Percentiles rank a stretch among this genome's conserved stretches.
These are phyloP conservation scores for Orobanche coerulescens DNA, from an alignment of 257 asterid genomes.

Conservation along the genomic window DNA sequence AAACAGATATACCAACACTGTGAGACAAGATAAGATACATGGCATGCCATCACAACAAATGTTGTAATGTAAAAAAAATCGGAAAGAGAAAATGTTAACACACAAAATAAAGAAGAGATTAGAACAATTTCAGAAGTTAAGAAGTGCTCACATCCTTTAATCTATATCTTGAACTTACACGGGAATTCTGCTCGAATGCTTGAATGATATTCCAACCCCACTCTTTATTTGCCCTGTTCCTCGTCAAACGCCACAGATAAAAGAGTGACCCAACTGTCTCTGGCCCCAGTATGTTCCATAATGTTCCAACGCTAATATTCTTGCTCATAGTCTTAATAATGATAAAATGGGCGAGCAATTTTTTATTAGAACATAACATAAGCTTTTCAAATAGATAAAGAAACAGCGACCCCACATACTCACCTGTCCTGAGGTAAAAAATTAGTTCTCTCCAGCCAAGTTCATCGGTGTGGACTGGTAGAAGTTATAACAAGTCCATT, in stretches of 20 bases:
- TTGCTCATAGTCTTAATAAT: slow-evolving; percentile 73
- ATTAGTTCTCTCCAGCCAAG: slow-evolving; percentile 98
- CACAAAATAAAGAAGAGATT: neutral
- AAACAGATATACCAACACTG: neutral
- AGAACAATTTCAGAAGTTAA: neutral
- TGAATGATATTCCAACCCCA: slow-evolving; percentile 99
- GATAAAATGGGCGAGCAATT: slow-evolving; percentile 11
- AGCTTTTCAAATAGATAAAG: slow-evolving; percentile 8
- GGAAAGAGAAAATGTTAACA: neutral
- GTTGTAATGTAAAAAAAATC: neutral
- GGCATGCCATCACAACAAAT: neutral
- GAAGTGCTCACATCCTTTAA: slow-evolving; percentile 78
- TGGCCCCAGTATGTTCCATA: slow-evolving; percentile 99
- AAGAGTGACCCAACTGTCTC: slow-evolving; percentile 99
- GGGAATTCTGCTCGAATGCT: slow-evolving; percentile 97
- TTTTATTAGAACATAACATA: neutral
- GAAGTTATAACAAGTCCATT: slow-evolving; percentile 99
- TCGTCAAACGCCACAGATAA: slow-evolving; percentile 97
- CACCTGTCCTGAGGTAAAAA: slow-evolving; percentile 78
- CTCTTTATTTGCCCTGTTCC: slow-evolving; percentile 93
- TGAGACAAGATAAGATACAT: neutral
- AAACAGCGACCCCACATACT: slow-evolving; percentile 1
- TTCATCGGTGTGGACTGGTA: slow-evolving; percentile 95
- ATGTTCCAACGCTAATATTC: slow-evolving; percentile 97
- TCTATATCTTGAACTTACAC: slow-evolving; percentile 84